Conservation (phyloP, 2,329 filamentous ascomycete genomes). For the Aureobasidium zeae region DNA sequence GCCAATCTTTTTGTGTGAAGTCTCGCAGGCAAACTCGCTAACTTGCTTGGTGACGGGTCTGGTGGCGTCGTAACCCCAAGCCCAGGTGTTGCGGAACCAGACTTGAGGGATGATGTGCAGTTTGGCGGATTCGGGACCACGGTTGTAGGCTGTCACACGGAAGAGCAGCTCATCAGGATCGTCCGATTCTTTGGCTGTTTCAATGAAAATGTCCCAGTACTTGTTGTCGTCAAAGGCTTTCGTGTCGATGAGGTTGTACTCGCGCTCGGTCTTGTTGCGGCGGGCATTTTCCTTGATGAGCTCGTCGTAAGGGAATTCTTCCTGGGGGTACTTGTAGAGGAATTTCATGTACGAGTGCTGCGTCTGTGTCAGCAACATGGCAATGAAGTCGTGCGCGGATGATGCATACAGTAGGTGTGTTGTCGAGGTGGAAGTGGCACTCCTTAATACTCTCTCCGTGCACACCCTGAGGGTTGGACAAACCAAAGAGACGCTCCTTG, state of each 20-base stretch:
- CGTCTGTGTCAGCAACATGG: slow-evolving; percentile 30
- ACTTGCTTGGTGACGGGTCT: slow-evolving; percentile 69
- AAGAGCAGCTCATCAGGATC: slow-evolving; percentile 87
- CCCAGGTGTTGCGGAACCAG: slow-evolving; percentile 97
- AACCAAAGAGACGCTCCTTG: slow-evolving; percentile 88
- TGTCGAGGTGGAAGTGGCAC: slow-evolving; percentile 91
- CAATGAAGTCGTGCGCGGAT: slow-evolving; percentile 25
- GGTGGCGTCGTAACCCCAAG: slow-evolving; percentile 78
- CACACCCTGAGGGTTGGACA: slow-evolving; percentile 94
- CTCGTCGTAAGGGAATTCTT: slow-evolving; percentile 83
- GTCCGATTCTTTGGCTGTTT: slow-evolving; percentile 88
- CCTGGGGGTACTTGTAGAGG: slow-evolving; percentile 94
- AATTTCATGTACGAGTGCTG: slow-evolving; percentile 97
- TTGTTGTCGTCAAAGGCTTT: slow-evolving; percentile 77
- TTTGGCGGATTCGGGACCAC: slow-evolving; percentile 80
- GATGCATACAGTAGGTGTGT: slow-evolving; percentile 60
- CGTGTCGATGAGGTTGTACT: slow-evolving; percentile 89
- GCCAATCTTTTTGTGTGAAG: slow-evolving; percentile 71
- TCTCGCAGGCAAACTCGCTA: slow-evolving; percentile 59
- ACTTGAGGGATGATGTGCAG: slow-evolving; percentile 90
- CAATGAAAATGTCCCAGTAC: slow-evolving; percentile 97
- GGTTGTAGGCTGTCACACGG: slow-evolving; percentile 92
- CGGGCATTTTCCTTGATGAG: slow-evolving; percentile 74
- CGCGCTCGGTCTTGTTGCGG: slow-evolving; percentile 64
- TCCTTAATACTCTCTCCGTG: slow-evolving; percentile 97